Conservation (phyloP, 73 alveolate species). For the Symbiodinium pilosum region DNA sequence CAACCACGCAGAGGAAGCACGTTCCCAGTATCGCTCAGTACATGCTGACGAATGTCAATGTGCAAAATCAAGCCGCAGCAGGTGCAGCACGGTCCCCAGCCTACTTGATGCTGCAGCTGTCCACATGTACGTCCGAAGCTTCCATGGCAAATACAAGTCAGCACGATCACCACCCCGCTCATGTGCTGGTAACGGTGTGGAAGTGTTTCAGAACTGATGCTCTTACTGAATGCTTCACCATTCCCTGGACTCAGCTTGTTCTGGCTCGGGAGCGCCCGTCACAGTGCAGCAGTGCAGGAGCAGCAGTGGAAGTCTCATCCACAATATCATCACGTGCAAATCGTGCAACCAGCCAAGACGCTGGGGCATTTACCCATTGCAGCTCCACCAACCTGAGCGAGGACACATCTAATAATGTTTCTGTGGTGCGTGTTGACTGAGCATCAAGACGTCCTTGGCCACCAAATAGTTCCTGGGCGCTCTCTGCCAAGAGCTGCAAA, state of each 20-base stretch:
- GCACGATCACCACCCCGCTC: too few relatives aligned
- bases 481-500: background rate
- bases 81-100: background rate
- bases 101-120: background rate
- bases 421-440: background rate
- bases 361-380: background rate
- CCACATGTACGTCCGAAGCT: background rate
- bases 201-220: too few relatives aligned
- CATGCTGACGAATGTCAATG: background rate
- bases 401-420: background rate
- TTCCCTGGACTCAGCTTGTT: too few relatives aligned
- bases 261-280: too few relatives aligned
- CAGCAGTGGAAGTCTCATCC: too few relatives aligned
- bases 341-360: background rate
- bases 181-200: too few relatives aligned
- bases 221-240: too few relatives aligned
- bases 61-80: background rate
- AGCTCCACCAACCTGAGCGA: background rate
- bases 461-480: background rate
- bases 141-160: background rate
- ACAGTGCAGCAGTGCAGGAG: background rate
- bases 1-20: background rate
- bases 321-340: too few relatives aligned
- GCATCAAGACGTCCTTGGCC: constrained; percentile 3
- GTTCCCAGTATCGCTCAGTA: background rate